Evolutionary conservation across 768 basidiomycete genomes (phyloP), one percentile per base, ranked within the genome.

Genomic region (Lentinus tigrinus): DNA sequence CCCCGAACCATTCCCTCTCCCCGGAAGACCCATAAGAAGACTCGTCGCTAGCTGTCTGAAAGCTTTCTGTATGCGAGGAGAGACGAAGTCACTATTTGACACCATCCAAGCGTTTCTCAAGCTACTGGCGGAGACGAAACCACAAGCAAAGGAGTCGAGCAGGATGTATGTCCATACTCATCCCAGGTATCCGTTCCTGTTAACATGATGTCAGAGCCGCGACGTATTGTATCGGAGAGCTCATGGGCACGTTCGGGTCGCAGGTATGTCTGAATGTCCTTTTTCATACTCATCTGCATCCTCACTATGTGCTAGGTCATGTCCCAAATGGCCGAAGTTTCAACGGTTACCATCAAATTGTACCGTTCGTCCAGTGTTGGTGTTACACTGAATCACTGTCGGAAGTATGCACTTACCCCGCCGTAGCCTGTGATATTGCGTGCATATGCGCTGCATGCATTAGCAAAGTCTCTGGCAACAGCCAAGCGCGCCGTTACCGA

Each of bases 301-400:
- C 24, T 13, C n/a, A 9, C 17, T 6, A 23, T 24, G 21, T 23
- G 13, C 13, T 24, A 98, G 93, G 86, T 95, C 69, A 96, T 98
- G 95, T 97, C 95, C 0, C 89, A 95, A 64, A 89, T 95, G 85
- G 81, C 87, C 27, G 96, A 98, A 69, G 89, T 95, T 34, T 75
- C 84, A 19, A 75, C 78, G 1, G 76, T 85, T 0, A 78, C 87
- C 0, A 71, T 91, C 42, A 93, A 86, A 69, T 82, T 87, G 0
- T 80, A 82, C 63, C 89, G 83, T 60, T 84, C 87, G 9, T 93
- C 91, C 31, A 81, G 75, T 64, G 94, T 91, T 60, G 60, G 91
- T 74, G 28, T 11, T 17, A 21, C 23, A 34, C 52, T 28, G 39
- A 36, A 39, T 17, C 47, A 19, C 36, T 24, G 46, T 13, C 27